A percentile compares a stretch with the other conserved stretches of the same genome.
Evolutionary conservation across 306 rosid species (phyloP).

Genomic region (Medicago truncatula): DNA sequence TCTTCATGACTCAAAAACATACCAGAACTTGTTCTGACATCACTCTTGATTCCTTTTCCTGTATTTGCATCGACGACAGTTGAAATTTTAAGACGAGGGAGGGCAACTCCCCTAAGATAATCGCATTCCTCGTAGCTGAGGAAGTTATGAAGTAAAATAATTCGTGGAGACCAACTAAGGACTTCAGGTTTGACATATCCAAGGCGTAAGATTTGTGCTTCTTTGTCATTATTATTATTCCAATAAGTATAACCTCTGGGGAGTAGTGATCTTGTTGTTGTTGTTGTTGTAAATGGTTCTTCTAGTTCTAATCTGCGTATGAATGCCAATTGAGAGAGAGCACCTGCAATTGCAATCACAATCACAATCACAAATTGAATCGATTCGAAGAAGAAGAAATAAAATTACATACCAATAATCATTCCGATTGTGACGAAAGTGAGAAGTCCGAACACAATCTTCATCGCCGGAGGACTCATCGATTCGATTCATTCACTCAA

Average conservation of each 20-base stretch:
- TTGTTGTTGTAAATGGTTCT: constrained; percentile 39
- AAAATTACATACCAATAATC: constrained; percentile 48
- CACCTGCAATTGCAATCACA: constrained; percentile 56
- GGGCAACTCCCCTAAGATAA: constrained; percentile 80
- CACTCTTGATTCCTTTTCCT: constrained; percentile 93
- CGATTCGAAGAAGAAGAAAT: no score
- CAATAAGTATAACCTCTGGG: constrained; percentile 82
- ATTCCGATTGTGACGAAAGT: constrained; percentile 94
- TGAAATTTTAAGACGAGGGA: constrained; percentile 83
- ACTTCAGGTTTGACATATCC: constrained; percentile 94
- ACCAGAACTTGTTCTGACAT: constrained; percentile 96
- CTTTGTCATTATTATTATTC: constrained; percentile 65
- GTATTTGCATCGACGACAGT: constrained; percentile 94
- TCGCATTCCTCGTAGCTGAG: constrained; percentile 94
- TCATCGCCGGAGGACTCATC: constrained; percentile 75
- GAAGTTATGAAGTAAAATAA: constrained; percentile 84
- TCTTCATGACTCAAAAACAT: constrained; percentile 79
- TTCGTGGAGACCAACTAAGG: constrained; percentile 94
- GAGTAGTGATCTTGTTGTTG: constrained; percentile 35
- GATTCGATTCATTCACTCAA: constrained; percentile 21
- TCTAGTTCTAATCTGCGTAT: constrained; percentile 68
- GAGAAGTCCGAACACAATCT: constrained; percentile 80
- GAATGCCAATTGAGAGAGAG: constrained; percentile 90
- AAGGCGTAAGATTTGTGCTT: constrained; percentile 74
- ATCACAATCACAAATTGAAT: no score